Evolutionary conservation across 306 rosid species (phyloP), one percentile per base, ranked within the genome.

Genomic region (Glycine latifolia): DNA sequence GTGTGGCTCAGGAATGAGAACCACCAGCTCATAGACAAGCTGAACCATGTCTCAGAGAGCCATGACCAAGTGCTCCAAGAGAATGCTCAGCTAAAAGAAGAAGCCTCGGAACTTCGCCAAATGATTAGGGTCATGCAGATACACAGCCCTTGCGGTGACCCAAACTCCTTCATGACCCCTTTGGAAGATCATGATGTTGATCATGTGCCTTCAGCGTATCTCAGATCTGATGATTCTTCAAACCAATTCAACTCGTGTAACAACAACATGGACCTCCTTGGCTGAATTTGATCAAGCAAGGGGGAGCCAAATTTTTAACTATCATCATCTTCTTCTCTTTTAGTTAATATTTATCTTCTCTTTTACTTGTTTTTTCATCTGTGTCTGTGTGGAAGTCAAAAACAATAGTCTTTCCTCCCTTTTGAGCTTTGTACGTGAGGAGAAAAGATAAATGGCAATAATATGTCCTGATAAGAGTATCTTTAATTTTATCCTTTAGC

Each of bases 1-100:
- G 84, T 92, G 56, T 95, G 99, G 99, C 90, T 93, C 3, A 79
- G 97, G 48, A 91, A 87, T 71, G 97, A 93, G 92, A 95, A 95
- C 37, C 92, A 89, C 53, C 94, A 89, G 50, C 91, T 95, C 8
- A 44, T 92, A 1, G 96, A 92, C 33, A 90, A 88, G 85, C 81
- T 95, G 61, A 91, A 87, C 88, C 90, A 84, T 71, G 93, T 84
- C 13, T 89, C 93, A 0, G 98, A 93, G 53, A 68, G 75, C 78
- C 97, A 89, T 56, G 96, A 89, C 16, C 31, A 26, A 26, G 94
- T 81, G 41, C 31, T 88, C 56, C 92, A 85, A 80, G 98, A 95
- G 73, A 95, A 93, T 83, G 81, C 79, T 83, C 89, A 89, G 85
- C 91, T 95, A 49, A 91, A 89, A 81, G 91, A 93, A 68, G 92